Conservation (phyloP, 805 yeast species). For the Schwanniomyces vanrijiae region DNA sequence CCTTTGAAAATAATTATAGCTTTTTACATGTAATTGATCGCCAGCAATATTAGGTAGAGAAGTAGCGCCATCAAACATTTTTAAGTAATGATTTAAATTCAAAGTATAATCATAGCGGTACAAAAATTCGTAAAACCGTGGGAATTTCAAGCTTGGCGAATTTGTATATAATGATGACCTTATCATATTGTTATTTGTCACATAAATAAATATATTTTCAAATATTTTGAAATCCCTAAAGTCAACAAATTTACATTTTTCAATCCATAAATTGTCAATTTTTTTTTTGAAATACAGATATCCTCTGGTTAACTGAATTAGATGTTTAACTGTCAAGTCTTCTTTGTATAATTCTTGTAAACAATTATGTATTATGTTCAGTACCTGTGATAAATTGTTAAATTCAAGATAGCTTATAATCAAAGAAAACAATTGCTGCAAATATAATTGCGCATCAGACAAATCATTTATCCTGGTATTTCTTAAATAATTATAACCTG, state of each 20-base stretch:
- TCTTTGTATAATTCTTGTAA: not conserved
- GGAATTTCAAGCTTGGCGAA: conserved; percentile 25
- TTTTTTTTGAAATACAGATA: conserved; percentile 10
- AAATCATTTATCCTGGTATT: not conserved
- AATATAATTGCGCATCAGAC: not conserved
- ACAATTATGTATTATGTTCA: not conserved
- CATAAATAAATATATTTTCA: conserved; percentile 18
- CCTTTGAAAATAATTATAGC: conserved; percentile 4
- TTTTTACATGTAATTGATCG: not conserved
- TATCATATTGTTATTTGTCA: conserved; percentile 7
- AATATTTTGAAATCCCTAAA: conserved; percentile 12
- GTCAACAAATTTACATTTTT: conserved; percentile 9
- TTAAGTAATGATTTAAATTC: conserved; percentile 2
- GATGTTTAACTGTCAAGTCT: not conserved
- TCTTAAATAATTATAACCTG: not conserved
- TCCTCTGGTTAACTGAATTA: not conserved
- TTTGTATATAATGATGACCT: conserved; percentile 18
- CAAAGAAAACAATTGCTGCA: not conserved
- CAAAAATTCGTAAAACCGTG: conserved; percentile 20
- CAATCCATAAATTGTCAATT: conserved; percentile 16
- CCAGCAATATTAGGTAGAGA: conserved; percentile 7
- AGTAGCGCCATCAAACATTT: conserved; percentile 8
- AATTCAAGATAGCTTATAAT: not conserved
- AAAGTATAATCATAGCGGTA: conserved; percentile 4
- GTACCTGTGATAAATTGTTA: not conserved